Conservation (phyloP, 345 rosid genomes). For the Noccaea bulbosa region DNA sequence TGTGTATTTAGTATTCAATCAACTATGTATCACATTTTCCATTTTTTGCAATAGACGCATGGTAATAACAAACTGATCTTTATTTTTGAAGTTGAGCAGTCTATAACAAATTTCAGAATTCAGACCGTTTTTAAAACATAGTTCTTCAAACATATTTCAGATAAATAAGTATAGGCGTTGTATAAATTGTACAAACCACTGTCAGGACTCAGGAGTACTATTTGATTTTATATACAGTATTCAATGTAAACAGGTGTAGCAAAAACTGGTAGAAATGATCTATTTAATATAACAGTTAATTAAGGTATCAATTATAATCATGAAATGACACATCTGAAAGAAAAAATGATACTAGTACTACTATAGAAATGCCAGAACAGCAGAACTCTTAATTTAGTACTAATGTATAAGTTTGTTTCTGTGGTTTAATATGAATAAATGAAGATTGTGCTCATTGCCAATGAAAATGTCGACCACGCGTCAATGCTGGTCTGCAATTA, state of each 20-base stretch:
- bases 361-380: not conserved
- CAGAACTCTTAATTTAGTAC: not conserved
- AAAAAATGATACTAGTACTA: not conserved
- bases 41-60: no score
- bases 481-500: constrained; percentile 26
- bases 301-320: not conserved
- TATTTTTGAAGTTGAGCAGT: no score
- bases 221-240: no score
- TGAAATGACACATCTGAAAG: not conserved
- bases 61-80: no score
- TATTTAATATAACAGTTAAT: no score
- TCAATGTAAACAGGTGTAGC: not conserved
- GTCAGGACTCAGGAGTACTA: not conserved
- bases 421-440: constrained; percentile 5
- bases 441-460: constrained; percentile 23
- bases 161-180: no score
- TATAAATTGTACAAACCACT: no score
- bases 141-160: no score
- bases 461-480: constrained; percentile 41
- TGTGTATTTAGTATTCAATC: no score
- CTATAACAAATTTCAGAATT: no score
- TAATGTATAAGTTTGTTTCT: constrained; percentile 12
- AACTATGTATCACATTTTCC: no score
- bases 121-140: no score
- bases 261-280: not conserved